These are phyloP conservation scores for Apiotrichum brassicae DNA, from an alignment of 1,284 basidiomycete species.

Conservation along the genomic window DNA sequence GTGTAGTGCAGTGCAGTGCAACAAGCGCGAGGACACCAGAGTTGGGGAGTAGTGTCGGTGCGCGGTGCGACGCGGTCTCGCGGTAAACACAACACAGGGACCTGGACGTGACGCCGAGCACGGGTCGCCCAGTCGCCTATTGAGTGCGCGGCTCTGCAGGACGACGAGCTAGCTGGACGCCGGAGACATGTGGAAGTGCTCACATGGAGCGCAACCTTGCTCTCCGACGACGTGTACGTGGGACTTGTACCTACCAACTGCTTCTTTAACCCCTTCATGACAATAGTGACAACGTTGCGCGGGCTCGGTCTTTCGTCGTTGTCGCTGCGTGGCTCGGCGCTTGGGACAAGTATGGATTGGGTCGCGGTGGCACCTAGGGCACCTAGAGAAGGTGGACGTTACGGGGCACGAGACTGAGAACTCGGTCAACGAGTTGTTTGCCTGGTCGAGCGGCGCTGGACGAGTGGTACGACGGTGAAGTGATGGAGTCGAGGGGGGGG, in stretches of 20 bases:
- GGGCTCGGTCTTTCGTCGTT: slow-evolving; percentile 5
- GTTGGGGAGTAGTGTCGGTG: not conserved
- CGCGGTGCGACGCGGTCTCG: not conserved
- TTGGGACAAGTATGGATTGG: not conserved
- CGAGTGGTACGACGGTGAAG: no score
- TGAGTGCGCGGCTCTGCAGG: not conserved
- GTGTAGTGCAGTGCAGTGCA: not conserved
- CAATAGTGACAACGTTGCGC: slow-evolving; percentile 3
- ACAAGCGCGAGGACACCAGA: not conserved
- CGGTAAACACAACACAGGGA: not conserved
- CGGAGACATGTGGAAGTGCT: slow-evolving; percentile 8
- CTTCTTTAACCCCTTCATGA: slow-evolving; percentile 87
- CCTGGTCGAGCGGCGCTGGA: no score
- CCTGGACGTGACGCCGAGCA: not conserved
- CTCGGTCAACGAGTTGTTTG: no score
- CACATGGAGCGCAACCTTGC: no score
- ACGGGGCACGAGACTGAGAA: no score
- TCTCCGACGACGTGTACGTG: no score
- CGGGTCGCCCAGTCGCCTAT: not conserved
- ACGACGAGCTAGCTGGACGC: no score
- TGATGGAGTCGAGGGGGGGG: no score
- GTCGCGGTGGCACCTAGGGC: not conserved
- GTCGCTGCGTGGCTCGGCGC: not conserved
- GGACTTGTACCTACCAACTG: slow-evolving; percentile 67
- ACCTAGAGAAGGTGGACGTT: not conserved